Conservation (phyloP, 768 basidiomycete genomes). For the Hebeloma cylindrosporum region DNA sequence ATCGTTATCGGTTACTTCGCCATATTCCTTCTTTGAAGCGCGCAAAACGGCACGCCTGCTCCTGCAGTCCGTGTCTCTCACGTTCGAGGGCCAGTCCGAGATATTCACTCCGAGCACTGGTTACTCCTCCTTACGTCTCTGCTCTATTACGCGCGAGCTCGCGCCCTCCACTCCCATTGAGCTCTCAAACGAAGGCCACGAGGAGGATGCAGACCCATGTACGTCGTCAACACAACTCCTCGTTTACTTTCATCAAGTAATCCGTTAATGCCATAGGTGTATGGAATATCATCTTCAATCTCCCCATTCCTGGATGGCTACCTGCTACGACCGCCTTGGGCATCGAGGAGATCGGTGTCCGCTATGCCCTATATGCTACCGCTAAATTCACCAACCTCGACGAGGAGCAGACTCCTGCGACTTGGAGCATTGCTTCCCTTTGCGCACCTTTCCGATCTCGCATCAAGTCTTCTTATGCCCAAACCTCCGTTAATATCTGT, state of each 20-base stretch:
- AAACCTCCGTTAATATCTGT: slow-evolving; percentile 45
- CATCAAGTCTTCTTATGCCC: slow-evolving; percentile 39
- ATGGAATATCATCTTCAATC: slow-evolving; percentile 80
- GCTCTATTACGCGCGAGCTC: slow-evolving; percentile 64
- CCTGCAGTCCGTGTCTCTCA: slow-evolving; percentile 69
- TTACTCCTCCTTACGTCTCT: slow-evolving; percentile 70
- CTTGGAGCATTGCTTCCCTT: slow-evolving; percentile 50
- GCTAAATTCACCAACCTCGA: slow-evolving; percentile 56
- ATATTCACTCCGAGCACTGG: slow-evolving; percentile 60
- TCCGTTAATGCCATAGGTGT: slow-evolving; percentile 31
- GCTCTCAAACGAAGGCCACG: slow-evolving; percentile 62
- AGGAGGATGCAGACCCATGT: slow-evolving; percentile 55
- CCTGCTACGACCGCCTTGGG: slow-evolving; percentile 60
- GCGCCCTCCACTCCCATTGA: slow-evolving; percentile 52
- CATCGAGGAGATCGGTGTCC: slow-evolving; percentile 52
- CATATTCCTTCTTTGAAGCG: slow-evolving; percentile 56
- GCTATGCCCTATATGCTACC: slow-evolving; percentile 66
- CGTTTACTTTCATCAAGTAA: slow-evolving; percentile 10
- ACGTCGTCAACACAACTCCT: slow-evolving; percentile 18
- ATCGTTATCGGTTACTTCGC: slow-evolving; percentile 58
- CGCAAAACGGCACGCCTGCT: slow-evolving; percentile 50
- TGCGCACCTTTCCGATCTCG: slow-evolving; percentile 58
- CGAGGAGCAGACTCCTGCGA: slow-evolving; percentile 33
- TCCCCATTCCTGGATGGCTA: slow-evolving; percentile 90
- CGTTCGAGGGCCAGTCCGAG: slow-evolving; percentile 88